Conservation (phyloP, 2,329 filamentous ascomycete species). For the Myriosclerotinia curreyana region DNA sequence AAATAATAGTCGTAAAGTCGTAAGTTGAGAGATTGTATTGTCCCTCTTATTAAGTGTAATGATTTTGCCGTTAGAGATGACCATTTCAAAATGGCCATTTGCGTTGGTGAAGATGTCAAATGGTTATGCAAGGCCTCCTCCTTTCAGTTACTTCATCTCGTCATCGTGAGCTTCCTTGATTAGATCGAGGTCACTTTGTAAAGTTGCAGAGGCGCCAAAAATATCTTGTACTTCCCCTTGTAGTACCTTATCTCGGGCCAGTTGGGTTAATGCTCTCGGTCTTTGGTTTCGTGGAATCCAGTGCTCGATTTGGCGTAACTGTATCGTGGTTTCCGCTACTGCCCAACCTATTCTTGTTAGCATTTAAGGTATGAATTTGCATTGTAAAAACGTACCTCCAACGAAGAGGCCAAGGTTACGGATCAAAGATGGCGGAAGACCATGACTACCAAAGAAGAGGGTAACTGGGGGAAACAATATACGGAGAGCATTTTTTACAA, state of each 20-base stretch:
- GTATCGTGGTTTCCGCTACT: conserved; percentile 19
- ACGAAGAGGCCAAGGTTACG: conserved; percentile 30
- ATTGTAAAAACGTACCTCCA: conserved; percentile 24
- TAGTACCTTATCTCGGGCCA: conserved; percentile 17
- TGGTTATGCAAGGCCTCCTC: not conserved
- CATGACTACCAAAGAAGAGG: conserved; percentile 33
- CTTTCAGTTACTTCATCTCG: conserved; percentile 6
- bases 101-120: not conserved
- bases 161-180: not conserved
- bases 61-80: conserved; percentile 1
- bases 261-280: conserved; percentile 14
- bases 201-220: not conserved
- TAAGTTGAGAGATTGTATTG: not conserved
- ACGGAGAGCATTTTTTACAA: conserved; percentile 30
- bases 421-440: conserved; percentile 29
- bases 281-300: conserved; percentile 20
- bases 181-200: not conserved
- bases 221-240: not conserved
- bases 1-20: conserved; percentile 9
- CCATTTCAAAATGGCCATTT: not conserved
- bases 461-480: conserved; percentile 24
- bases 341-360: conserved; percentile 18
- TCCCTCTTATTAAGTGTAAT: conserved; percentile 1
- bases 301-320: conserved; percentile 5
- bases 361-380: not conserved